phyloP scores from a whole-genome alignment of 1,139 yeast genomes.

The Kodamaea ohmeri region DNA sequence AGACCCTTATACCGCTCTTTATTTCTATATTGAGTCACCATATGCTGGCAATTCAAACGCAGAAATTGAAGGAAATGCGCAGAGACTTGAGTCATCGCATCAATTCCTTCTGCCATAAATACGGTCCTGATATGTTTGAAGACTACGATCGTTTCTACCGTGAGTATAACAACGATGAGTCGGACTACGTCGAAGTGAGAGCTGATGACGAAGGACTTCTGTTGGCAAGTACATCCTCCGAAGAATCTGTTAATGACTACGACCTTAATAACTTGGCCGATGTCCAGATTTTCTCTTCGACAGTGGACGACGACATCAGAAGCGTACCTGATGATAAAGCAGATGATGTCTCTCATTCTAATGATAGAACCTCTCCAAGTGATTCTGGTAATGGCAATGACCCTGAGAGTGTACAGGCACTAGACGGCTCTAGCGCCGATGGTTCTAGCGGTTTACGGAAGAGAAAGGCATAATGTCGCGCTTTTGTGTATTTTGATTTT shows the following conservation, averaged over 20 bases:
- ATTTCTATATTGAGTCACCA: slow-evolving; percentile 42
- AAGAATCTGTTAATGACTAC: slow-evolving; percentile 14
- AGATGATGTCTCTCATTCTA: background rate
- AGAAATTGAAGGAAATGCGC: slow-evolving; percentile 55
- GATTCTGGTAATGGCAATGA: background rate
- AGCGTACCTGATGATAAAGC: background rate
- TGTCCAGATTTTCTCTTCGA: slow-evolving; percentile 35
- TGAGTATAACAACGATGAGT: slow-evolving; percentile 22
- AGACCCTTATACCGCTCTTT: slow-evolving; percentile 38
- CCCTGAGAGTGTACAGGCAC: too few relatives aligned
- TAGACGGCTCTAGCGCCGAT: background rate
- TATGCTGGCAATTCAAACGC: slow-evolving; percentile 38
- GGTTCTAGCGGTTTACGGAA: background rate
- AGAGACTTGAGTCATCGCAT: slow-evolving; percentile 55
- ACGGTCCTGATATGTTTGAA: slow-evolving; percentile 77
- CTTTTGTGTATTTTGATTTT: slow-evolving; percentile 1
- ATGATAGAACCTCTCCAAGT: background rate
- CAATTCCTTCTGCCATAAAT: slow-evolving; percentile 62
- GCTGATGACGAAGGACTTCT: slow-evolving; percentile 4
- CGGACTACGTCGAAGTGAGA: slow-evolving; percentile 10
- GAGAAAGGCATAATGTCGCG: slow-evolving; percentile 1
- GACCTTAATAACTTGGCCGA: slow-evolving; percentile 27
- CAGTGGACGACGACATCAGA: slow-evolving; percentile 10
- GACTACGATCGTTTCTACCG: slow-evolving; percentile 46
- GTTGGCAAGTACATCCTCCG: slow-evolving; percentile 4